Conservation (phyloP, 83 land plant genomes). For the Isoetes engelmannii region DNA sequence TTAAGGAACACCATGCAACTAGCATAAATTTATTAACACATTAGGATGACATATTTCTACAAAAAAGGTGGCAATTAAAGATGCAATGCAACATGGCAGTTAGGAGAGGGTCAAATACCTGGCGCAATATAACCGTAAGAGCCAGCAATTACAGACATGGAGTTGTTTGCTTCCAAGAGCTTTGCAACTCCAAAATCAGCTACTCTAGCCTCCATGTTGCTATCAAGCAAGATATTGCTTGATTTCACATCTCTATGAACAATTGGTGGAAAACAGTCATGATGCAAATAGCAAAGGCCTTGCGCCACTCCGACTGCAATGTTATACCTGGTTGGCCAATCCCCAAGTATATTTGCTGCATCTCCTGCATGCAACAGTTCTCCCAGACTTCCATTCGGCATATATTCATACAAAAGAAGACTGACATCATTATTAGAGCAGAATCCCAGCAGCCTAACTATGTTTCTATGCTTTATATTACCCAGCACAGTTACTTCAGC, state of each 20-base stretch:
- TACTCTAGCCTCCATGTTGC: slow-evolving; percentile 79
- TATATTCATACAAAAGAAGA: slow-evolving; percentile 72
- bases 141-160: slow-evolving; percentile 87
- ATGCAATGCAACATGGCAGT: neutral
- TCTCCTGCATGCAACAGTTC: slow-evolving; percentile 47
- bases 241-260: slow-evolving; percentile 80
- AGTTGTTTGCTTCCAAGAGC: slow-evolving; percentile 48
- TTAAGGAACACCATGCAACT: neutral
- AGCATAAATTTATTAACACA: neutral
- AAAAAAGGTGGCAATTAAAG: neutral
- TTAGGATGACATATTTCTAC: neutral
- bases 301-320: slow-evolving; percentile 82
- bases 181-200: slow-evolving; percentile 89
- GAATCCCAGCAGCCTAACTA: slow-evolving; percentile 63
- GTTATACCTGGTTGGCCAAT: slow-evolving; percentile 64
- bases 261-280: slow-evolving; percentile 70
- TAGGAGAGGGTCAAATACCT: slow-evolving; percentile 29
- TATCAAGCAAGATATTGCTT: slow-evolving; percentile 65
- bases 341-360: slow-evolving; percentile 25
- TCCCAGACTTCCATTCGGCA: slow-evolving; percentile 73
- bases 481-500: slow-evolving; percentile 76
- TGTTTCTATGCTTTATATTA: slow-evolving; percentile 61
- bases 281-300: slow-evolving; percentile 73
- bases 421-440: slow-evolving; percentile 58
- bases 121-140: slow-evolving; percentile 91